These are phyloP conservation scores for Grosmannia penicillata DNA, from an alignment of 2,329 filamentous ascomycete genomes.

Conservation along the genomic window DNA sequence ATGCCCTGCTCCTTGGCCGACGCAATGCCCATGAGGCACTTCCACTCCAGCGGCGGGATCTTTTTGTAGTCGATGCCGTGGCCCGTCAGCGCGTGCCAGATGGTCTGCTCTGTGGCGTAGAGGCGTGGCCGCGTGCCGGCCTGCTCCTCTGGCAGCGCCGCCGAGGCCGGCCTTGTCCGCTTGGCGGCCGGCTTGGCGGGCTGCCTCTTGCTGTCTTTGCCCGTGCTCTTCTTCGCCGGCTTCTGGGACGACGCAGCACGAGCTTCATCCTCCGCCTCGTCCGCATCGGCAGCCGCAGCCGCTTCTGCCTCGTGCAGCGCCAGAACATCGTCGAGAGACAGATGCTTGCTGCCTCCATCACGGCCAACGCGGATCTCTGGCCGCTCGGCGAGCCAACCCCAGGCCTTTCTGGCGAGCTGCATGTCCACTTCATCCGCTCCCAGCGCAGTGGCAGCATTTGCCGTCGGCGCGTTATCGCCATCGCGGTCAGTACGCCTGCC, in stretches of 20 bases:
- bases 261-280: neutral
- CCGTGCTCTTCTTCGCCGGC: neutral
- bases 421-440: neutral
- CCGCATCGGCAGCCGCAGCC: neutral
- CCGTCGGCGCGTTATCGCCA: neutral
- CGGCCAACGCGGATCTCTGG: slow-evolving; percentile 25
- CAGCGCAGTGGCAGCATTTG: too few species aligned
- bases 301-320: slow-evolving; percentile 19
- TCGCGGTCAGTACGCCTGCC: neutral
- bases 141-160: neutral
- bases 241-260: neutral
- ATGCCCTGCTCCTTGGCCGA: slow-evolving; percentile 39
- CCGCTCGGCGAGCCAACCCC: slow-evolving; percentile 24
- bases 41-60: slow-evolving; percentile 44
- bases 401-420: slow-evolving; percentile 23
- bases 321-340: slow-evolving; percentile 25
- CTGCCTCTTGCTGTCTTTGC: neutral
- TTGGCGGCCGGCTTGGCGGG: neutral
- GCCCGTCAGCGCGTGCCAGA: slow-evolving; percentile 45
- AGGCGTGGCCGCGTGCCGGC: slow-evolving; percentile 19
- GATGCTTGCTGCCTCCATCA: slow-evolving; percentile 19
- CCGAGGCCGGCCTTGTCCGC: neutral
- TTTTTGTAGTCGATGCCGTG: slow-evolving; percentile 44
- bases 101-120: slow-evolving; percentile 36
- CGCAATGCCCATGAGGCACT: slow-evolving; percentile 41